Conservation (phyloP, 345 rosid genomes). For the Passiflora organensis region DNA sequence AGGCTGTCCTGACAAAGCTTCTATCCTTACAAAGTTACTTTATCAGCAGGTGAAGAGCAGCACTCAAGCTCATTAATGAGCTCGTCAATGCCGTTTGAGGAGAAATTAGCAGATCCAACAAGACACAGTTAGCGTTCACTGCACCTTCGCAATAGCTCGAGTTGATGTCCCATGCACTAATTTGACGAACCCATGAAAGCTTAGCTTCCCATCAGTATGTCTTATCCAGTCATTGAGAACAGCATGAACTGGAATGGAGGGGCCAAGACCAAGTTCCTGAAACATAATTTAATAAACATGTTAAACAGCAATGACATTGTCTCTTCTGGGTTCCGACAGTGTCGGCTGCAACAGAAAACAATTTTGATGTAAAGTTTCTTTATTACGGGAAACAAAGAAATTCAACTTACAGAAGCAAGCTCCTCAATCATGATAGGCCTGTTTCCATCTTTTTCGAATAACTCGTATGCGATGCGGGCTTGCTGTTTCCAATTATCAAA, state of each 20-base stretch:
- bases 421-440: constrained; percentile 81
- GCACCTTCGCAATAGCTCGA: constrained; percentile 30
- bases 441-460: constrained; percentile 89
- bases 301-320: too few species aligned
- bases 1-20: neutral
- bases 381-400: too few species aligned
- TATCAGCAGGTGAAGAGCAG: neutral
- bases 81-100: neutral
- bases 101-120: neutral
- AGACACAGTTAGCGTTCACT: constrained; percentile 4
- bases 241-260: constrained; percentile 76
- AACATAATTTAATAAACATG: constrained; percentile 3
- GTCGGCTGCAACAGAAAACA: too few species aligned
- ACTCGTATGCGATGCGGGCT: constrained; percentile 76
- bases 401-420: constrained; percentile 72
- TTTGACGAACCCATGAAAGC: constrained; percentile 88
- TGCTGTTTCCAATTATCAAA: constrained; percentile 83
- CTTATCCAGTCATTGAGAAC: constrained; percentile 96
- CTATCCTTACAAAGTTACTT: neutral
- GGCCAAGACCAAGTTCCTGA: constrained; percentile 96
- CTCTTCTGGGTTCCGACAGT: too few species aligned
- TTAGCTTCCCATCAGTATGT: constrained; percentile 90
- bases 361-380: too few species aligned
- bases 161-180: constrained; percentile 79
- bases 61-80: neutral